These are phyloP conservation scores for Sclerotinia nivalis DNA, from an alignment of 2,329 filamentous ascomycete species.

Conservation along the genomic window DNA sequence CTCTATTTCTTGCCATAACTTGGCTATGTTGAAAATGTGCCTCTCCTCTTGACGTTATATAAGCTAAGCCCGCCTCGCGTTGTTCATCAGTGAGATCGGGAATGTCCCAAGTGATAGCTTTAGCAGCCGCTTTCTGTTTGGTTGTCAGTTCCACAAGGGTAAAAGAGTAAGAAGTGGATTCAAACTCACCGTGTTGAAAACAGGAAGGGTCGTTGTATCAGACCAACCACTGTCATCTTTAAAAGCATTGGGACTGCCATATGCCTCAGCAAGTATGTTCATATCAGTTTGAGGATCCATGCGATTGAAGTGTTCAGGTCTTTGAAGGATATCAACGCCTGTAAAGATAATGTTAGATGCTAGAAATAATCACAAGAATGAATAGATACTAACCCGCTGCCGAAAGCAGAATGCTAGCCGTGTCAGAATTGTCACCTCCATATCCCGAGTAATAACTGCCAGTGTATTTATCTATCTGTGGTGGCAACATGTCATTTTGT, in stretches of 20 bases:
- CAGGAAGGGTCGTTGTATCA: slow-evolving; percentile 8
- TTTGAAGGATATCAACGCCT: slow-evolving; percentile 19
- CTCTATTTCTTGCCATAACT: slow-evolving; percentile 5
- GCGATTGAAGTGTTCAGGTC: slow-evolving; percentile 20
- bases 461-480: slow-evolving; percentile 37
- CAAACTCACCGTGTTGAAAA: slow-evolving; percentile 25
- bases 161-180: neutral
- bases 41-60: slow-evolving; percentile 10
- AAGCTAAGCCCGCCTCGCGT: slow-evolving; percentile 2
- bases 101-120: slow-evolving; percentile 10
- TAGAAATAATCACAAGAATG: neutral
- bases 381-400: slow-evolving; percentile 29
- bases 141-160: neutral
- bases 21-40: slow-evolving; percentile 16
- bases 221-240: slow-evolving; percentile 17
- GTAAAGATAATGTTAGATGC: neutral
- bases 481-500: neutral
- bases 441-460: slow-evolving; percentile 31
- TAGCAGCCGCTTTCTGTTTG: slow-evolving; percentile 9
- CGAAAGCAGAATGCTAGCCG: slow-evolving; percentile 29
- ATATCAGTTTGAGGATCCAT: slow-evolving; percentile 22
- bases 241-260: slow-evolving; percentile 16
- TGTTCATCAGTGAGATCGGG: slow-evolving; percentile 8
- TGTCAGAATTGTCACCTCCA: slow-evolving; percentile 25
- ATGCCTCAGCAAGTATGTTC: slow-evolving; percentile 18